These are phyloP conservation scores for Schizochytrium sp. DNA, from an alignment of 108 stramenopile genomes.

Conservation along the genomic window DNA sequence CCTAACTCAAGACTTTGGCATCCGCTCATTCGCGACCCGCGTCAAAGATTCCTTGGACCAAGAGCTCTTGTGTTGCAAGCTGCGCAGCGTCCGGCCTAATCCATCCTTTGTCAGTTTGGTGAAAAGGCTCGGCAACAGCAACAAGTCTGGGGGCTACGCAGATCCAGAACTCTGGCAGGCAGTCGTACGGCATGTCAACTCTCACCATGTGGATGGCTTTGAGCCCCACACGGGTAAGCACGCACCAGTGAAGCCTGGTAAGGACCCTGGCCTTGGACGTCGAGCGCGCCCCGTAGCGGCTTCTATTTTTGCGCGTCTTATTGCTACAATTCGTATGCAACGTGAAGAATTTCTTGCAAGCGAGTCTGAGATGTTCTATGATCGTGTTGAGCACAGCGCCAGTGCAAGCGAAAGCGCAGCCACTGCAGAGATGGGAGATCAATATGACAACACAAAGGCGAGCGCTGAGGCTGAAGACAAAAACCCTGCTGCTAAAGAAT, in stretches of 20 bases:
- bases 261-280: neutral
- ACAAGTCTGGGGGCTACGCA: neutral
- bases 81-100: constrained; percentile 10
- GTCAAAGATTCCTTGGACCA: constrained; percentile 19
- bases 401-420: neutral
- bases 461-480: no score
- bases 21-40: neutral
- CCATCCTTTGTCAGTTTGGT: neutral
- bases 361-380: neutral
- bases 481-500: no score
- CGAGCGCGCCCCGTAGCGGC: constrained; percentile 16
- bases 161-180: constrained; percentile 49
- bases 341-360: neutral
- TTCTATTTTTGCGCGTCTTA: constrained; percentile 18
- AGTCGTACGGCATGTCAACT: constrained; percentile 26
- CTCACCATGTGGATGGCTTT: constrained; percentile 48
- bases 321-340: neutral
- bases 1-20: constrained; percentile 39
- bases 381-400: neutral
- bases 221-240: constrained; percentile 10
- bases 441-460: no score
- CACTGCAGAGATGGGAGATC: no score
- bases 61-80: neutral
- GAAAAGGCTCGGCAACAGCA: neutral
- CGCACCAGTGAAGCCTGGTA: constrained; percentile 15